Conservation (phyloP, 768 basidiomycete species). For the Russula brevipes region DNA sequence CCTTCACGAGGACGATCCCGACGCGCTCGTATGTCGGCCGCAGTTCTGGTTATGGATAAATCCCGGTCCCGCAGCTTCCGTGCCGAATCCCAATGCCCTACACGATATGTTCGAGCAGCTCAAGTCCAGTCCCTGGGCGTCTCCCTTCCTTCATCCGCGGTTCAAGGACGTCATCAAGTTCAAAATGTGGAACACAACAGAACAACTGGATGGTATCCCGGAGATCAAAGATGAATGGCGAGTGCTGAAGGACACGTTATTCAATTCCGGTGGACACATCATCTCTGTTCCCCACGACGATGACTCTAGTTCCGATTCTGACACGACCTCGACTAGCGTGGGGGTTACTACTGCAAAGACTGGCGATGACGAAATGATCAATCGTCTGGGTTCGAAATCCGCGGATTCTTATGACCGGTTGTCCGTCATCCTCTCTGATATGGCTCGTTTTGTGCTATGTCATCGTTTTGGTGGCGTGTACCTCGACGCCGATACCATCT, state of each 20-base stretch:
- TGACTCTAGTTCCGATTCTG: conserved; percentile 35
- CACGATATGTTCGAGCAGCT: conserved; percentile 81
- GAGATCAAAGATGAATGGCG: conserved; percentile 93
- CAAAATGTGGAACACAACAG: conserved; percentile 97
- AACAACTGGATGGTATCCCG: conserved; percentile 86
- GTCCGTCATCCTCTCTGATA: conserved; percentile 91
- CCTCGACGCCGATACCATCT: conserved; percentile 93
- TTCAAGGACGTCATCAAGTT: conserved; percentile 93
- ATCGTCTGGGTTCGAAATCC: conserved; percentile 86
- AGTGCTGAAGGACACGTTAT: conserved; percentile 62
- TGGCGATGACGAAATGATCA: conserved; percentile 51
- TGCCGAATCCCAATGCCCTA: conserved; percentile 78
- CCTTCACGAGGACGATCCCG: conserved; percentile 43
- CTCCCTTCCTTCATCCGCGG: conserved; percentile 88
- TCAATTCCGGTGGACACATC: conserved; percentile 82
- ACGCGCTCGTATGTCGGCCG: conserved; percentile 67
- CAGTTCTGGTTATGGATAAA: conserved; percentile 99
- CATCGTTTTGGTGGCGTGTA: conserved; percentile 96
- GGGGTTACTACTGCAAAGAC: conserved; percentile 18
- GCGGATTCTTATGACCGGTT: conserved; percentile 83
- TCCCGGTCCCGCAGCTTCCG: conserved; percentile 88
- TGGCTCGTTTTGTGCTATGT: conserved; percentile 96
- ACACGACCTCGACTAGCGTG: conserved; percentile 21
- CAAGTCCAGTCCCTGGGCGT: conserved; percentile 85
- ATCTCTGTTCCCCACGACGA: conserved; percentile 55